Evolutionary conservation across 179 eudicot genomes (phyloP).

Genomic region (Amaranthus tricolor): DNA sequence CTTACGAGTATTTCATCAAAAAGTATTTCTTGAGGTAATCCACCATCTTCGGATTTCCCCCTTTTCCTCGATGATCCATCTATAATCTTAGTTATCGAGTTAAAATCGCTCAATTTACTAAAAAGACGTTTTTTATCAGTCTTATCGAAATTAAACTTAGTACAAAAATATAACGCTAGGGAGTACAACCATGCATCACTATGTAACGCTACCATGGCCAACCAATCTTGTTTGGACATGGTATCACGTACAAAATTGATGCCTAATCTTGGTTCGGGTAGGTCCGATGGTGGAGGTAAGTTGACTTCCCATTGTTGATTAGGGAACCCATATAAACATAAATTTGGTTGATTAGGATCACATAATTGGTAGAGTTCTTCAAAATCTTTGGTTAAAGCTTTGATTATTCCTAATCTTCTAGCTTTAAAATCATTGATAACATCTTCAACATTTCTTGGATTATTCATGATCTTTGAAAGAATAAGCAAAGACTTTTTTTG

Average conservation of each 20-base stretch:
- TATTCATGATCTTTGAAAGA: constrained; percentile 11
- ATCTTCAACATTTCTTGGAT: constrained; percentile 21
- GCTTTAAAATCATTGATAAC: constrained; percentile 23
- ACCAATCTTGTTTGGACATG: constrained; percentile 21
- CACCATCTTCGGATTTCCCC: not conserved
- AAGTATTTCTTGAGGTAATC: constrained; percentile 19
- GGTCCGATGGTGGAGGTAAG: constrained; percentile 6
- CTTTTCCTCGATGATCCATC: constrained; percentile 9
- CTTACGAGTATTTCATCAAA: constrained; percentile 16
- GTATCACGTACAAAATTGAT: constrained; percentile 18
- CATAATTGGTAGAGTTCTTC: constrained; percentile 13
- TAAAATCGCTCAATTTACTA: constrained; percentile 7
- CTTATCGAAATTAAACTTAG: constrained; percentile 18
- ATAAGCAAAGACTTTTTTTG: too few species aligned
- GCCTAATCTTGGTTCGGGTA: constrained; percentile 29
- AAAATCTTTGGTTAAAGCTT: constrained; percentile 25
- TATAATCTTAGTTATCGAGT: constrained; percentile 3
- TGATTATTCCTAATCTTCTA: constrained; percentile 23
- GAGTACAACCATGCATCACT: constrained; percentile 26
- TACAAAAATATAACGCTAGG: constrained; percentile 13
- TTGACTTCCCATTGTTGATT: constrained; percentile 22
- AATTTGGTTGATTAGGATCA: constrained; percentile 17
- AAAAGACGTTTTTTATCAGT: constrained; percentile 24
- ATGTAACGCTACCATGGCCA: constrained; percentile 26
- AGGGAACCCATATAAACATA: constrained; percentile 24